These are phyloP conservation scores for Leccinum rimulosum DNA, from an alignment of 768 basidiomycete species.

Conservation along the genomic window DNA sequence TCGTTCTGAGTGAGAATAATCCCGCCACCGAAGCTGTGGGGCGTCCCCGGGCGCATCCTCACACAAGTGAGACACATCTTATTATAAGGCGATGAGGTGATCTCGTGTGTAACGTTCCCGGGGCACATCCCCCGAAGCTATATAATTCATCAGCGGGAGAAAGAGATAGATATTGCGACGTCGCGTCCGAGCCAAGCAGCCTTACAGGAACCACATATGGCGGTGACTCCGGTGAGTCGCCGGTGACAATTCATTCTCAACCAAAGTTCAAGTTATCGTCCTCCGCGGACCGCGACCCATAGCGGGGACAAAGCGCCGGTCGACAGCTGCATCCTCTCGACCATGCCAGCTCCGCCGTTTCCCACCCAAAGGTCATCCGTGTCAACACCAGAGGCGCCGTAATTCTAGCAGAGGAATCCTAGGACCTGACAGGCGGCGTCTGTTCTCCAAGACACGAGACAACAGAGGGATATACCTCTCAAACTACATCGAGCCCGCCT, in stretches of 20 bases:
- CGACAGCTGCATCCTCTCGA: constrained; percentile 13
- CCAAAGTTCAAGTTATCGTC: background rate
- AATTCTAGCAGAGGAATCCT: constrained; percentile 88
- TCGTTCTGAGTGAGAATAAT: background rate
- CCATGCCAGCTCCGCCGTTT: constrained; percentile 57
- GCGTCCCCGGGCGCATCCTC: background rate
- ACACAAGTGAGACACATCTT: no score
- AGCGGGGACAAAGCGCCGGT: constrained; percentile 12
- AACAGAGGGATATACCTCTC: constrained; percentile 97
- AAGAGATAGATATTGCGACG: constrained; percentile 6
- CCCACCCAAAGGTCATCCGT: constrained; percentile 84
- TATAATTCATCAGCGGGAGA: background rate
- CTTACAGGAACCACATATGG: constrained; percentile 1
- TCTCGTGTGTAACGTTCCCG: constrained; percentile 3
- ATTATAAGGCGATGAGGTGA: no score
- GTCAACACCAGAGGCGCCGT: constrained; percentile 94
- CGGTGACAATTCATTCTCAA: constrained; percentile 7
- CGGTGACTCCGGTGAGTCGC: no score
- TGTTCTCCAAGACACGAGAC: constrained; percentile 67
- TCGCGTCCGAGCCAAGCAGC: no score
- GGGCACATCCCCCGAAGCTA: background rate
- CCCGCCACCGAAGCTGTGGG: background rate
- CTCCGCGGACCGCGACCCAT: constrained; percentile 2
- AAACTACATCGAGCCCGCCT: constrained; percentile 95
- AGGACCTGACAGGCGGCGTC: background rate